A percentile compares a stretch with the other conserved stretches of the same genome.
These are phyloP conservation scores for Suillus luteus DNA, from an alignment of 768 basidiomycete genomes.

Conservation along the genomic window DNA sequence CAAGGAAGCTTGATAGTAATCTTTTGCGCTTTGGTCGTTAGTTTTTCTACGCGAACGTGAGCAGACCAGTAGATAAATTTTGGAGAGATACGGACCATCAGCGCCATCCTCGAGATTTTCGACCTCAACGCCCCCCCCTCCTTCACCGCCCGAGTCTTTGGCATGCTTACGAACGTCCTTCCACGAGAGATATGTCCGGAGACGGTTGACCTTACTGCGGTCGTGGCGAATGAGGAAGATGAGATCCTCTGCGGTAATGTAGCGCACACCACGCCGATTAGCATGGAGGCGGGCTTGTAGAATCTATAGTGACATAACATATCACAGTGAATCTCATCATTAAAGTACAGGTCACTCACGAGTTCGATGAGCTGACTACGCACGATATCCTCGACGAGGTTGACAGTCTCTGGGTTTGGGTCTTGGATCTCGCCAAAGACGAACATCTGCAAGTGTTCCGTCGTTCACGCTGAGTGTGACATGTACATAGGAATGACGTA, in stretches of 20 bases:
- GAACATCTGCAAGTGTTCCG: conserved; percentile 68
- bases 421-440: conserved; percentile 96
- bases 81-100: conserved; percentile 54
- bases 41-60: conserved; percentile 54
- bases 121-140: conserved; percentile 77
- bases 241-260: conserved; percentile 89
- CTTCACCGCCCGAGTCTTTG: conserved; percentile 86
- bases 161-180: conserved; percentile 96
- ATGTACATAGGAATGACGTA: conserved; percentile 31
- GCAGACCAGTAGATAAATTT: background rate
- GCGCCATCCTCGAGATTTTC: conserved; percentile 83
- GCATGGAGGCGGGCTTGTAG: conserved; percentile 87
- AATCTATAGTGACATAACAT: conserved; percentile 53
- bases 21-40: conserved; percentile 84
- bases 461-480: background rate
- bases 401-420: conserved; percentile 82
- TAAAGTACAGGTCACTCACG: conserved; percentile 42
- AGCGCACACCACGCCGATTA: conserved; percentile 79
- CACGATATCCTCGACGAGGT: conserved; percentile 94
- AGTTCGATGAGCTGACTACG: conserved; percentile 89
- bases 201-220: conserved; percentile 88
- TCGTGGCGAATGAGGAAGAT: conserved; percentile 97
- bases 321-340: conserved; percentile 11
- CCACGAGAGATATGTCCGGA: conserved; percentile 94
- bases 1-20: conserved; percentile 95